Evolutionary conservation across 768 basidiomycete species (phyloP).

Genomic region (Phlebiopsis gigantea): DNA sequence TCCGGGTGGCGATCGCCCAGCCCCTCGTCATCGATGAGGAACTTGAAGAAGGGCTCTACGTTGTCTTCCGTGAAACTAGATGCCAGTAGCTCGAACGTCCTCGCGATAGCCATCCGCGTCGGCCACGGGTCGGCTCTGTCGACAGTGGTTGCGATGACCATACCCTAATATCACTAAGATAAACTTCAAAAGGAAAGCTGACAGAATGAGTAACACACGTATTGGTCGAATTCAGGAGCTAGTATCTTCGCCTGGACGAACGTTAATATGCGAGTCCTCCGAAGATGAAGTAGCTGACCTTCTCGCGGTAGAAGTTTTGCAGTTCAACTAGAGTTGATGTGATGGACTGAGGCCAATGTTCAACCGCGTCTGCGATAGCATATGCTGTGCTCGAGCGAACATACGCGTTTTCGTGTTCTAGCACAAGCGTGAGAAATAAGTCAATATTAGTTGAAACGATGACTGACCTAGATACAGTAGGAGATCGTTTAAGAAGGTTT

Average conservation of each 20-base stretch:
- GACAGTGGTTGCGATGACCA: slow-evolving; percentile 86
- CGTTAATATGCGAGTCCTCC: background rate
- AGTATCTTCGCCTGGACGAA: slow-evolving; percentile 67
- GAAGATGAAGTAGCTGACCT: slow-evolving; percentile 38
- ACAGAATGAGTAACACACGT: slow-evolving; percentile 61
- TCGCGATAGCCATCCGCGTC: slow-evolving; percentile 68
- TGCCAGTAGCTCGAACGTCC: slow-evolving; percentile 62
- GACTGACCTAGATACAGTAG: slow-evolving; percentile 63
- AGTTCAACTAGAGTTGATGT: slow-evolving; percentile 45
- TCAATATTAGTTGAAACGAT: background rate
- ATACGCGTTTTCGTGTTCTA: slow-evolving; percentile 77
- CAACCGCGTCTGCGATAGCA: slow-evolving; percentile 74
- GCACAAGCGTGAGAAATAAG: no score
- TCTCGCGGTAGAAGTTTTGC: slow-evolving; percentile 76
- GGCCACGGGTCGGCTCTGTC: slow-evolving; percentile 88
- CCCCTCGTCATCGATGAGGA: slow-evolving; percentile 81
- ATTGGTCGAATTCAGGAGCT: slow-evolving; percentile 90
- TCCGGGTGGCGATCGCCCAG: slow-evolving; percentile 80
- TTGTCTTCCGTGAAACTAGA: slow-evolving; percentile 56
- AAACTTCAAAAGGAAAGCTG: background rate
- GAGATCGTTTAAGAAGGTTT: slow-evolving; percentile 54
- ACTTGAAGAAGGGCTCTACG: slow-evolving; percentile 71
- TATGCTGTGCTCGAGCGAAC: slow-evolving; percentile 68
- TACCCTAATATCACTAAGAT: slow-evolving; percentile 53
- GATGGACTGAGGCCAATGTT: slow-evolving; percentile 60